A percentile compares a stretch with the other conserved stretches of the same genome.
Evolutionary conservation across 768 basidiomycete genomes (phyloP).

Genomic region (Tylopilus rubrobrunneus): DNA sequence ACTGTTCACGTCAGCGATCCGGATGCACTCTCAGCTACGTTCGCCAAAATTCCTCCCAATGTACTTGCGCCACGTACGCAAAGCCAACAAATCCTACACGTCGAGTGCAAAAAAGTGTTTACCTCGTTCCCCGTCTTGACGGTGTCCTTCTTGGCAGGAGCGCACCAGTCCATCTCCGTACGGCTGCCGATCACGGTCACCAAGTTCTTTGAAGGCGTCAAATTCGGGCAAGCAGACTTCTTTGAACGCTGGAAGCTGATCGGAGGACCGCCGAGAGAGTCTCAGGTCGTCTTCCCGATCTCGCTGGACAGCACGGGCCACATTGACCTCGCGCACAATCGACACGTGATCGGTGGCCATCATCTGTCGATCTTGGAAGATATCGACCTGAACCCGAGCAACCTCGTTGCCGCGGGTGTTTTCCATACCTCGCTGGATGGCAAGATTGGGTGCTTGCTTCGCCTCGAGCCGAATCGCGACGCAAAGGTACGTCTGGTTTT

Average conservation of each 20-base stretch:
- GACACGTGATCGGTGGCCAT: conserved; percentile 74
- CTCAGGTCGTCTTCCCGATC: conserved; percentile 85
- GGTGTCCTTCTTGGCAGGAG: conserved; percentile 89
- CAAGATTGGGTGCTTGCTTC: conserved; percentile 91
- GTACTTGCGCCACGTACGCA: conserved; percentile 80
- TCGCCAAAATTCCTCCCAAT: conserved; percentile 88
- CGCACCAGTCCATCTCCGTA: conserved; percentile 81
- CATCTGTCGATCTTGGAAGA: conserved; percentile 73
- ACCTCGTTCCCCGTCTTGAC: conserved; percentile 70
- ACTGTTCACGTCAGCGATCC: conserved; percentile 70
- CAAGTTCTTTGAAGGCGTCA: conserved; percentile 94
- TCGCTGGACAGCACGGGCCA: conserved; percentile 60
- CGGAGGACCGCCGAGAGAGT: conserved; percentile 91
- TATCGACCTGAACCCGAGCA: conserved; percentile 92
- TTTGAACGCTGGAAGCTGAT: conserved; percentile 99
- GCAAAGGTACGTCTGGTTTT: conserved; percentile 65
- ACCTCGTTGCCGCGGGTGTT: conserved; percentile 94
- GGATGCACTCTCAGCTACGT: conserved; percentile 74
- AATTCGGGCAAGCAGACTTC: conserved; percentile 78
- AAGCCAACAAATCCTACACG: conserved; percentile 87
- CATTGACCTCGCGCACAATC: conserved; percentile 70
- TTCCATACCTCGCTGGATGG: conserved; percentile 88
- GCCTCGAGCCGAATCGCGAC: conserved; percentile 92
- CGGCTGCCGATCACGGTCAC: conserved; percentile 83
- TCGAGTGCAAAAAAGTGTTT: conserved; percentile 93